Percentiles rank a stretch among this genome's conserved stretches.
Conservation (phyloP, 2,329 filamentous ascomycete genomes). For the Pseudogymnoascus pannorum region DNA sequence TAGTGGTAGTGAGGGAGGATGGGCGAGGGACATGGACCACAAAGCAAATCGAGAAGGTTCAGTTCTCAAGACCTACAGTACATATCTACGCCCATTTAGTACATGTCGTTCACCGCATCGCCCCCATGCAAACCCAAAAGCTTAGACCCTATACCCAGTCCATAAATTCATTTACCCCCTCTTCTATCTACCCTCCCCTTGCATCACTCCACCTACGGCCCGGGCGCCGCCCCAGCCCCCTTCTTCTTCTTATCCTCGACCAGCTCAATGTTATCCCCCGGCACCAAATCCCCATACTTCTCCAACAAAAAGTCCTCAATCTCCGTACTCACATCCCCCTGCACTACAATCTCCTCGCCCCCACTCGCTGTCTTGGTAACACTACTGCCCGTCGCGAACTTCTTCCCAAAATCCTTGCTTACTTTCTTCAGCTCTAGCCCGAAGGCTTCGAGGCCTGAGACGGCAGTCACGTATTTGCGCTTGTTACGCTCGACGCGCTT, state of each 20-base stretch:
- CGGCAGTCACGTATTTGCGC: constrained; percentile 89
- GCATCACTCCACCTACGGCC: constrained; percentile 13
- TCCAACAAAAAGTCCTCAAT: constrained; percentile 85
- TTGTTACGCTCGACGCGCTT: constrained; percentile 98
- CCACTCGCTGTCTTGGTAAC: constrained; percentile 84
- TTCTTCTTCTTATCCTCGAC: constrained; percentile 98
- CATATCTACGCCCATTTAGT: background rate
- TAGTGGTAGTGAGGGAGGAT: background rate
- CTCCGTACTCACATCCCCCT: constrained; percentile 94
- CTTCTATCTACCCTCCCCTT: constrained; percentile 10
- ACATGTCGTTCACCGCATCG: background rate
- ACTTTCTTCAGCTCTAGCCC: constrained; percentile 92
- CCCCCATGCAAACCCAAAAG: background rate
- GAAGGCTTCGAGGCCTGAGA: constrained; percentile 85
- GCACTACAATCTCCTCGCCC: constrained; percentile 94
- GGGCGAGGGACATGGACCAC: background rate
- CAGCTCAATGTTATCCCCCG: constrained; percentile 89
- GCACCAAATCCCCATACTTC: constrained; percentile 73
- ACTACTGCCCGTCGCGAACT: constrained; percentile 88
- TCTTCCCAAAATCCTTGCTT: constrained; percentile 95
- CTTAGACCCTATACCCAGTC: constrained; percentile 4
- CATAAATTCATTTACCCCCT: constrained; percentile 5
- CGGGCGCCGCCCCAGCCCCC: constrained; percentile 34
- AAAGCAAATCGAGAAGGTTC: background rate
- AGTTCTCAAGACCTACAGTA: background rate